Base-by-base conservation (phyloP, 2,329 filamentous ascomycete species). In the Aspergillus jensenii region DNA sequence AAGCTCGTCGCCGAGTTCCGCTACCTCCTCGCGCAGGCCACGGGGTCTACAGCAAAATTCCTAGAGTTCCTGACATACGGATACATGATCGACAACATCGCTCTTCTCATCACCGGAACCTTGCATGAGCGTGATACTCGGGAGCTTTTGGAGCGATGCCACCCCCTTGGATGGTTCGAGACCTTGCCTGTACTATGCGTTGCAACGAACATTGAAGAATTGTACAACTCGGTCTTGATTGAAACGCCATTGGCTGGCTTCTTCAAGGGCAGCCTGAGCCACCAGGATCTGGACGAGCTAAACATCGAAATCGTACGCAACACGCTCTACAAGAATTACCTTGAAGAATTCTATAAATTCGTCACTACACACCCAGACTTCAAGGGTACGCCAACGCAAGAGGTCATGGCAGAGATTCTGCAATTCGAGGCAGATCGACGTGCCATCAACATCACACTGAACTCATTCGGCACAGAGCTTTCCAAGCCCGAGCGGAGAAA, bases 81-180 rank as follows among this genome's bases (percentile, higher is more conserved):
- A 62, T 99, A 99, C 83, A 99, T 99, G 95, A 99, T 99, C 77
- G 95, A 99, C 79, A 99, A 99, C 70, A 92, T 99, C 53, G 95
- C 96, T 40, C 88, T 99, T 41, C 87, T 99, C 70, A 99, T 99
- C 76, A 99, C 95, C 21, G 95, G 95, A 62, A 99, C 95, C 12
- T 85, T 99, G 31, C 95, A 99, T 78, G 96, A 99, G 79, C 87
- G 95, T 73, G 95, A 99, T 75, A 99, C 95, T 3, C 88, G 93
- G 59, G 95, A 99, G 79, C 85, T 99, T 62, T 81, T 99, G 54
- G 95, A 98, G 72, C 84, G 95, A 76, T 99, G 96, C 77, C 96
- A 99, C 70, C 95, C 95, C 6, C 84, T 99, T 7, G 95, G 95
- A 67, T 98, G 93, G 92, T 99, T 99, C 75, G 95, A 99, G 82